Conservation (phyloP, 2,329 filamentous ascomycete species). For the Mycosphaerelloides madeirae region DNA sequence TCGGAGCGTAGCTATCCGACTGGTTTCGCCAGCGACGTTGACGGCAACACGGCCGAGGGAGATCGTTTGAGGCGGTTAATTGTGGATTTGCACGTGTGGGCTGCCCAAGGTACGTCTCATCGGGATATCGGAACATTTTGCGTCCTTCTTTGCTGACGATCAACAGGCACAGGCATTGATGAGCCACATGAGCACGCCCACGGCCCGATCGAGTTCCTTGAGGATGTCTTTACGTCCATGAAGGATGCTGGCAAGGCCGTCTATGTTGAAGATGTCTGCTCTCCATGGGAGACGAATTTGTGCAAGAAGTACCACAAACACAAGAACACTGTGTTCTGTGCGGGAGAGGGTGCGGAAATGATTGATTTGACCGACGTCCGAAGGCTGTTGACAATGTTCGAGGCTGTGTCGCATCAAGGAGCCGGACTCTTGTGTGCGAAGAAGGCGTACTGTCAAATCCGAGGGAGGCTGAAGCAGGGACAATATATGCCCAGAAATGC, state of each 20-base stretch:
- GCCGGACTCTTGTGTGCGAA: too few species aligned
- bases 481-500: too few species aligned
- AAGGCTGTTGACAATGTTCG: not conserved
- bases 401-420: too few species aligned
- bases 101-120: slow-evolving; percentile 13
- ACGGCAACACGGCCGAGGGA: slow-evolving; percentile 4
- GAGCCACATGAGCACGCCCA: slow-evolving; percentile 18
- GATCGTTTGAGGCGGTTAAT: slow-evolving; percentile 18
- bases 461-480: too few species aligned
- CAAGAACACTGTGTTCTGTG: slow-evolving; percentile 9
- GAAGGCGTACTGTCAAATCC: too few species aligned
- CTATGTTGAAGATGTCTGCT: slow-evolving; percentile 1
- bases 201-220: slow-evolving; percentile 13
- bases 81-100: slow-evolving; percentile 24
- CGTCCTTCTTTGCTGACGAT: slow-evolving; percentile 1
- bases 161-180: slow-evolving; percentile 4
- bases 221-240: slow-evolving; percentile 6
- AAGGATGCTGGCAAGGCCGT: slow-evolving; percentile 6
- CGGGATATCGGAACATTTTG: too few species aligned
- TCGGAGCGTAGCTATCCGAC: slow-evolving; percentile 16
- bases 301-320: slow-evolving; percentile 14
- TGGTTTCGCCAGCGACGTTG: slow-evolving; percentile 20
- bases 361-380: slow-evolving; percentile 9
- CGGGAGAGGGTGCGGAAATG: slow-evolving; percentile 5
- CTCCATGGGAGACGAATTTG: slow-evolving; percentile 15